Evolutionary conservation across 306 rosid genomes (phyloP), one percentile per base, ranked within the genome.

Genomic region (Prunus davidiana): DNA sequence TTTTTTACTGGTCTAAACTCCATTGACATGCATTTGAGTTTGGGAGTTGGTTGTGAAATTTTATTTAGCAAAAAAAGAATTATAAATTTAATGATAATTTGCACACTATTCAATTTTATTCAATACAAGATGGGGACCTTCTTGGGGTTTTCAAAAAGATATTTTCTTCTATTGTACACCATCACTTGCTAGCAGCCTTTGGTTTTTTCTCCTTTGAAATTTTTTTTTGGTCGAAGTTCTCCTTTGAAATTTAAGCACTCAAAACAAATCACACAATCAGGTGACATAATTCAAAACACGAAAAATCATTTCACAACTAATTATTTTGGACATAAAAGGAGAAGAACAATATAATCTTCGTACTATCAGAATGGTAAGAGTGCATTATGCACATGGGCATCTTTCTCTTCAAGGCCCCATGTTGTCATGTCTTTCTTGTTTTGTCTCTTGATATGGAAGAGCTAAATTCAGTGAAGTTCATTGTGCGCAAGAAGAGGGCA

Each of bases 31-130:
- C 8, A 38, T 38, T 38, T 6, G 2, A 2, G 0, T 38, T 38
- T 38, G 43, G 43, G 43, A 78, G 74, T 74, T 51, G 76, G 67
- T 46, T 43, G 43, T 41, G 45, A 80, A 49, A 78, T 80, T 83
- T 75, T 78, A 81, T 83, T 60, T 76, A 43, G 27, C 22, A 60
- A 27, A 30, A 20, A 50, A 24, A 68, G 20, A 10, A 8, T 38
- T 38, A 38, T 38, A 38, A 38, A 51, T 18, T 50, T 45, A 4
- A 32, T 28, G 19, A 50, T 16, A 10, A 30, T 70, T 28, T 5
- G 62, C 61, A 28, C 25, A 3, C 14, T 32, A 16, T 55, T 55
- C 27, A 25, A 57, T 71, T 32, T 14, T 54, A 54, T 55, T 71
- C 51, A 34, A 52, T 52, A 32, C 30, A 54, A 18, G 12, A 32